Percentiles rank a stretch among this genome's conserved stretches.
phyloP scores from a whole-genome alignment of 176 grass and related monocot genomes.

The Ananas comosus region DNA sequence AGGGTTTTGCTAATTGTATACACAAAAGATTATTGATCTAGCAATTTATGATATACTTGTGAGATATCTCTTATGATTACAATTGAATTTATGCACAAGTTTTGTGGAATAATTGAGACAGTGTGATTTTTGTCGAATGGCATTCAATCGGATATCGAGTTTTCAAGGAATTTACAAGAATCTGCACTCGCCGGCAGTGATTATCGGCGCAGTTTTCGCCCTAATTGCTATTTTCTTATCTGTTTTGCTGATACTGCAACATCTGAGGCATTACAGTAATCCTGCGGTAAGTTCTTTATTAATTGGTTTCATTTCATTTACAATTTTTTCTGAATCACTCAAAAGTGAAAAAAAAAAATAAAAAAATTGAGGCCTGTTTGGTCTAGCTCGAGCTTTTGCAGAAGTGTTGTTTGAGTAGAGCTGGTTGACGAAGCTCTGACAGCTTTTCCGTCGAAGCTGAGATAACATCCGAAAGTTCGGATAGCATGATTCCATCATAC shows the following conservation, averaged over 20 bases:
- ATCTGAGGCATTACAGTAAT: constrained; percentile 70
- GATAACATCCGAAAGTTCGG: too few species aligned
- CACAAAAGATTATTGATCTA: too few species aligned
- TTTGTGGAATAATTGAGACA: not conserved
- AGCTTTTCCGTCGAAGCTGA: too few species aligned
- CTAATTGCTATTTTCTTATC: constrained; percentile 56
- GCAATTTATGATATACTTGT: too few species aligned
- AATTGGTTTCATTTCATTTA: not conserved
- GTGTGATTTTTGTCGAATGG: constrained; percentile 13
- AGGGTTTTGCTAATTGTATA: too few species aligned
- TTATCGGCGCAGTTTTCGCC: constrained; percentile 43
- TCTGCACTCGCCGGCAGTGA: constrained; percentile 37
- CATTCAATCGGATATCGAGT: constrained; percentile 25
- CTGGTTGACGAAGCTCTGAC: too few species aligned
- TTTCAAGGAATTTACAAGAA: constrained; percentile 42
- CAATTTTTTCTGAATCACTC: not conserved
- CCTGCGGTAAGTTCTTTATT: constrained; percentile 42
- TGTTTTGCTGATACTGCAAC: constrained; percentile 66
- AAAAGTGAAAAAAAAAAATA: too few species aligned
- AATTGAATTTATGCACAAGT: not conserved
- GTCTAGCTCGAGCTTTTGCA: too few species aligned
- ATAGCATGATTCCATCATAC: too few species aligned
- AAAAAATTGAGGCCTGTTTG: too few species aligned
- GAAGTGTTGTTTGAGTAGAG: too few species aligned
- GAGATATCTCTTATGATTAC: not conserved